phyloP scores from a whole-genome alignment of 176 grass and related monocot genomes.

The Tillandsia leiboldiana region DNA sequence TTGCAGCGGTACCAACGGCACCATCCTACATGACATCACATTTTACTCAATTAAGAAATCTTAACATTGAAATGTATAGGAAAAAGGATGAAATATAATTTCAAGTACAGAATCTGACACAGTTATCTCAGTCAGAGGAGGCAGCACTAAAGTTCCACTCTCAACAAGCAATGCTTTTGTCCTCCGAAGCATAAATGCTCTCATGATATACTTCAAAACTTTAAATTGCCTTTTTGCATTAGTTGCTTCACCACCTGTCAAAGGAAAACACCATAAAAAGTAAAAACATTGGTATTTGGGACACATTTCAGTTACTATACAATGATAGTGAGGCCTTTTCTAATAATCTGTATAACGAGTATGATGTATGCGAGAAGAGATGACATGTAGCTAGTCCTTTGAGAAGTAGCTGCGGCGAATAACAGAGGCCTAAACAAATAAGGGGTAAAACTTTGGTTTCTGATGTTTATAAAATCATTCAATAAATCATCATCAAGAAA shows the following conservation, averaged over 20 bases:
- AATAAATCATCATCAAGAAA: too few species aligned
- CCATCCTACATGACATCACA: conserved; percentile 43
- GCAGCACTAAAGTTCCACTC: conserved; percentile 56
- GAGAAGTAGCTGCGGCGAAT: too few species aligned
- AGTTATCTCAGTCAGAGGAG: conserved; percentile 82
- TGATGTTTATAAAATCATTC: too few species aligned
- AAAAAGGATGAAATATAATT: not conserved
- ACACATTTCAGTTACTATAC: too few species aligned
- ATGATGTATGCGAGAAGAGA: too few species aligned
- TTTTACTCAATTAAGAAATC: conserved; percentile 17
- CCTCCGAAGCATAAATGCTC: conserved; percentile 83
- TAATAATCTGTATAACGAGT: too few species aligned
- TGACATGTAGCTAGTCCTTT: too few species aligned
- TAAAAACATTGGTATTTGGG: too few species aligned
- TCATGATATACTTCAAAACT: conserved; percentile 71
- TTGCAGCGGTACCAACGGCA: conserved; percentile 67
- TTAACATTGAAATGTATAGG: conserved; percentile 5
- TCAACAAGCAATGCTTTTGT: conserved; percentile 76
- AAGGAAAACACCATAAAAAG: not conserved
- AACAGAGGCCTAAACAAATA: too few species aligned
- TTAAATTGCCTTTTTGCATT: conserved; percentile 57
- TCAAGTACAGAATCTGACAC: conserved; percentile 46
- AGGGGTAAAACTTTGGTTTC: too few species aligned
- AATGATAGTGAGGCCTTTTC: too few species aligned
- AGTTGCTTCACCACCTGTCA: conserved; percentile 47